Conservation (phyloP, 352 stramenopile genomes). For the Hyphochytrium catenoides region DNA sequence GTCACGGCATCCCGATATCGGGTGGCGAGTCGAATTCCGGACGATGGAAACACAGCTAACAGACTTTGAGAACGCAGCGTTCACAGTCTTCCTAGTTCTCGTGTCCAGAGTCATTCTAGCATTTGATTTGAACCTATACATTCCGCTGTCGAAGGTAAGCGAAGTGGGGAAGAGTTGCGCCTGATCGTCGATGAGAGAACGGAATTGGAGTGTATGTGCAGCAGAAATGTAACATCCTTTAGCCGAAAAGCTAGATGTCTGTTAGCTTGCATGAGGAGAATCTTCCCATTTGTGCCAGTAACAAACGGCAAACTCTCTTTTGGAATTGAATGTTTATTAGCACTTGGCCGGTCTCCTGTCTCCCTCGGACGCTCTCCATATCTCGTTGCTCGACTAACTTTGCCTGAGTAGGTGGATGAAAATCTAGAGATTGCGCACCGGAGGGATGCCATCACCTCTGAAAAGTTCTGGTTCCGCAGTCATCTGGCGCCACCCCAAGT, state of each 20-base stretch:
- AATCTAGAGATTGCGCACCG: slow-evolving; percentile 96
- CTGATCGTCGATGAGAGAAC: too few relatives aligned
- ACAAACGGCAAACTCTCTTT: too few relatives aligned
- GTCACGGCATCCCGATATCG: slow-evolving; percentile 32
- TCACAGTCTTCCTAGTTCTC: slow-evolving; percentile 94
- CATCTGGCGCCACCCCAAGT: slow-evolving; percentile 68
- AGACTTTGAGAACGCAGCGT: slow-evolving; percentile 99
- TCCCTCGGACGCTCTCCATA: too few relatives aligned
- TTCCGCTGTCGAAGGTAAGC: slow-evolving; percentile 87
- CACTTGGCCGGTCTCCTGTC: too few relatives aligned
- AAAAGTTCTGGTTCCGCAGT: slow-evolving; percentile 94
- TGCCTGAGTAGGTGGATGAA: slow-evolving; percentile 87
- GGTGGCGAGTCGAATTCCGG: slow-evolving; percentile 75
- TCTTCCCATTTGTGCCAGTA: too few relatives aligned
- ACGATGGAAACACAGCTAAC: slow-evolving; percentile 99
- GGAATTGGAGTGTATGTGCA: too few relatives aligned
- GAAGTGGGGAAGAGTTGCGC: too few relatives aligned
- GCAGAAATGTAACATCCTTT: too few relatives aligned
- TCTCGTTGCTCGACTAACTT: too few relatives aligned
- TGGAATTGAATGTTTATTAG: too few relatives aligned
- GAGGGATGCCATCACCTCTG: slow-evolving; percentile 72
- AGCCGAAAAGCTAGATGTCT: too few relatives aligned
- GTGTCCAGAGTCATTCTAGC: slow-evolving; percentile 93
- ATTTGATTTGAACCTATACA: slow-evolving; percentile 98
- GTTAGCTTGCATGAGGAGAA: too few relatives aligned